These are phyloP conservation scores for Plectranthus barbatus DNA, from an alignment of 257 asterid species.

Conservation along the genomic window DNA sequence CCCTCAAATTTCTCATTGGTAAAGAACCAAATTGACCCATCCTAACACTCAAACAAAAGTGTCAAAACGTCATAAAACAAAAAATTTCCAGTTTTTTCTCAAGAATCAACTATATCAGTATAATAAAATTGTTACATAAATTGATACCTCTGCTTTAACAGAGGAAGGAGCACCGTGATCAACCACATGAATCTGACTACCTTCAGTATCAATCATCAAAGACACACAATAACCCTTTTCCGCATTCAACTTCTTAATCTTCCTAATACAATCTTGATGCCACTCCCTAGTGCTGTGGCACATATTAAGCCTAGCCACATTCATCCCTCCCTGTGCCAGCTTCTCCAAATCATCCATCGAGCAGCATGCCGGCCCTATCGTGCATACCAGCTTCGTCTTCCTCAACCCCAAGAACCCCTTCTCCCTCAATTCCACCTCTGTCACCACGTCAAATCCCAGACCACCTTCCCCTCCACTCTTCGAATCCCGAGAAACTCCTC, in stretches of 20 bases:
- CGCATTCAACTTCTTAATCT: slow-evolving; percentile 59
- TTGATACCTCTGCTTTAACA: slow-evolving; percentile 74
- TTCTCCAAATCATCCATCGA: slow-evolving; percentile 57
- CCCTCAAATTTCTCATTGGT: slow-evolving; percentile 65
- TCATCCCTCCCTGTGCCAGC: slow-evolving; percentile 72
- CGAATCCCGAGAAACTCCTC: slow-evolving; percentile 13
- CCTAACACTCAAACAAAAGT: slow-evolving; percentile 34
- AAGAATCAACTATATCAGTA: not conserved
- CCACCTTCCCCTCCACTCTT: slow-evolving; percentile 25
- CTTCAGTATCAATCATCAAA: slow-evolving; percentile 84
- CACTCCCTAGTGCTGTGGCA: slow-evolving; percentile 74
- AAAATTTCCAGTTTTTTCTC: not conserved
- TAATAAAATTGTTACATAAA: not conserved
- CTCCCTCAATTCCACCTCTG: slow-evolving; percentile 56
- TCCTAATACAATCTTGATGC: slow-evolving; percentile 68
- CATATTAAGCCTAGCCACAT: slow-evolving; percentile 85
- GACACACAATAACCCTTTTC: slow-evolving; percentile 71
- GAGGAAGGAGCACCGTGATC: slow-evolving; percentile 80
- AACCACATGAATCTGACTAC: slow-evolving; percentile 66
- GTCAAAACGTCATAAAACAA: not conserved
- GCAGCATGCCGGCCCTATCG: slow-evolving; percentile 81
- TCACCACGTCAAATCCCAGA: slow-evolving; percentile 57
- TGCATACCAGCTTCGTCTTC: slow-evolving; percentile 84
- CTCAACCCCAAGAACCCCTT: slow-evolving; percentile 79
- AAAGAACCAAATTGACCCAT: slow-evolving; percentile 70